Base-by-base conservation (phyloP, 805 yeast genomes). In the Pichia deserticola region DNA sequence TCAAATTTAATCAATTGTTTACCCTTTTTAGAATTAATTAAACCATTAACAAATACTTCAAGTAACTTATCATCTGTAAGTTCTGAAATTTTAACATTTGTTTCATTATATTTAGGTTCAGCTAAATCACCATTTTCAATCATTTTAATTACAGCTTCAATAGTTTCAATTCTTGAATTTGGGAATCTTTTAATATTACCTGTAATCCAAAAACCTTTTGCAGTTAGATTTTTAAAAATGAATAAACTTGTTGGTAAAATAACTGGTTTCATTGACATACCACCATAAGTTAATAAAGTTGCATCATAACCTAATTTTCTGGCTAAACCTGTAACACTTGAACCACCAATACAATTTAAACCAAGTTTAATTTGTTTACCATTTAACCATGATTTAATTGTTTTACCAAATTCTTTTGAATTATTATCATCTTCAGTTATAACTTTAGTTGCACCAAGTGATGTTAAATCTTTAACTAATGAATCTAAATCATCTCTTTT, bases 241-340 rank as follows among this genome's bases (percentile, higher is more conserved):
- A 87, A 87, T 52, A 87, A 70, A 0, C 95, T 80, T 1, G 97
- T 89, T 39, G 98, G 97, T 49, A 93, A 68, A n/a, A 79, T 77
- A 9, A 93, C 95, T 2, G 99, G 99, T 69, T 88, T 90, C 74
- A 84, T 82, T 4, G 97, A 89, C 99, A 93, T 93, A 37, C 96
- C 99, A 35, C 99, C 99, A 62, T 93, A 93, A 1, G 99, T 89
- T 57, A 89, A 79, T 73, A 93, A 71, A 44, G 82, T 76, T 1
- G 95, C 96, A 58, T 86, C 80, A n/a, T 72, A 69, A 37, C 80
- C 81, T 49, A 93, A 74, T 64, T 89, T 92, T 57, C 97, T 76
- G 9, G 96, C 92, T 58, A 93, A 74, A 40, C 84, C 84, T 0
- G 95, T 75, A 25, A 89, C 79, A 36, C 89, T 84, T 52, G 84